Evolutionary conservation across 192 early-diverging fungal genomes (phyloP).

Genomic region (Entomortierella beljakovae): DNA sequence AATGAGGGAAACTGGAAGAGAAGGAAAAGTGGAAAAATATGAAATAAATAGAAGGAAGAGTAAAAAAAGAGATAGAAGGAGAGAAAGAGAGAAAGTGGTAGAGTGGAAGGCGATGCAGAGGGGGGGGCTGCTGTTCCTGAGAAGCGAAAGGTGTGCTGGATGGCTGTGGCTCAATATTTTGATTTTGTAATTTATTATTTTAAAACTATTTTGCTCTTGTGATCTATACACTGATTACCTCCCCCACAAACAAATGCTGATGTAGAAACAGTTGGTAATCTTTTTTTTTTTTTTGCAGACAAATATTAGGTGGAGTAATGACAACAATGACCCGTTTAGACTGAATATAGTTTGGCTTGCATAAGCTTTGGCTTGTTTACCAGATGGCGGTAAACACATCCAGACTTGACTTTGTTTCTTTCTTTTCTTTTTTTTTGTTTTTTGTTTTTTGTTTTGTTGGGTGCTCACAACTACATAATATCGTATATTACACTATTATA

Average conservation of each 20-base stretch:
- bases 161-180: neutral
- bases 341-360: no score
- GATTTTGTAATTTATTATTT: no score
- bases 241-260: neutral
- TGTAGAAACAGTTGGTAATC: no score
- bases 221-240: neutral
- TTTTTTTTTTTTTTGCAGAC: no score
- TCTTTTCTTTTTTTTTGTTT: neutral
- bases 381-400: neutral
- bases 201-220: conserved; percentile 13
- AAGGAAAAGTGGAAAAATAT: conserved; percentile 6
- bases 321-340: no score
- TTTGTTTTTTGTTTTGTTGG: conserved; percentile 12
- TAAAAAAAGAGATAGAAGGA: neutral
- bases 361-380: no score
- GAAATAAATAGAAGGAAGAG: neutral
- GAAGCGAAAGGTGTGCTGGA: neutral
- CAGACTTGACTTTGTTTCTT: conserved; percentile 4
- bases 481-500: no score
- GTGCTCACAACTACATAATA: neutral
- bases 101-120: neutral
- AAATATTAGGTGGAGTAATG: no score
- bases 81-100: neutral
- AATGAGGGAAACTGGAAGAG: neutral
- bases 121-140: conserved; percentile 1